Evolutionary conservation across 768 basidiomycete genomes (phyloP), one percentile per base, ranked within the genome.

Genomic region (Boletus eberwhitei): DNA sequence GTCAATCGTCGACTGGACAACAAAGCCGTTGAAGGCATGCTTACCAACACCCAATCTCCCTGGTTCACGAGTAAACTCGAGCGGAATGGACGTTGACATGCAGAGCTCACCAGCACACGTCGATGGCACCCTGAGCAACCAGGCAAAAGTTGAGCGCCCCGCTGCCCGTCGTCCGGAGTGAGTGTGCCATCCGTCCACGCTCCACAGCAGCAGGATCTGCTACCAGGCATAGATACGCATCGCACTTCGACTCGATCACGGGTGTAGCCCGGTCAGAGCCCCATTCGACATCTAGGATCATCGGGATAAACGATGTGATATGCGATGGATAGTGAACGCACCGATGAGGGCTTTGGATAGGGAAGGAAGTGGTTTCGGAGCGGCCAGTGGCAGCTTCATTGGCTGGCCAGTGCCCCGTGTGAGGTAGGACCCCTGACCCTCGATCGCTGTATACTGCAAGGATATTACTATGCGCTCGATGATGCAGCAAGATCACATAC

Each of bases 61-160:
- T 88, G 29, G 11, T 32, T 37, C 11, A 21, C 19, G 21, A 7
- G n/a, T 59, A 7, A 64, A 46, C 31, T 24, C 8, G 56, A 50
- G n/a, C 4, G 5, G 22, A 26, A 38, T 32, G 13, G 13, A 22
- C 13, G 9, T 9, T 12, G 6, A 13, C n/a, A 31, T 17, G 42
- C 41, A 19, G 24, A 52, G 54, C 81, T 57, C 58, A 89, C 93
- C 92, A 94, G 62, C 91, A 95, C 51, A 93, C 68, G 64, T 96
- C 93, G 46, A 94, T 72, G 11, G 86, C 84, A 31, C 95, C 96
- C 67, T 92, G 87, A 1, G 96, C 95, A n/a, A 94, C 90, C 69
- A 89, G 74, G 3, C 83, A 80, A 63, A 82, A 90, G 70, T 93
- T 93, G 52, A 93, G 71, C 2, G 91, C 91, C 0, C 88, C 88